Conservation (phyloP, 2,329 filamentous ascomycete species). For the Paraphoma chrysanthemicola region DNA sequence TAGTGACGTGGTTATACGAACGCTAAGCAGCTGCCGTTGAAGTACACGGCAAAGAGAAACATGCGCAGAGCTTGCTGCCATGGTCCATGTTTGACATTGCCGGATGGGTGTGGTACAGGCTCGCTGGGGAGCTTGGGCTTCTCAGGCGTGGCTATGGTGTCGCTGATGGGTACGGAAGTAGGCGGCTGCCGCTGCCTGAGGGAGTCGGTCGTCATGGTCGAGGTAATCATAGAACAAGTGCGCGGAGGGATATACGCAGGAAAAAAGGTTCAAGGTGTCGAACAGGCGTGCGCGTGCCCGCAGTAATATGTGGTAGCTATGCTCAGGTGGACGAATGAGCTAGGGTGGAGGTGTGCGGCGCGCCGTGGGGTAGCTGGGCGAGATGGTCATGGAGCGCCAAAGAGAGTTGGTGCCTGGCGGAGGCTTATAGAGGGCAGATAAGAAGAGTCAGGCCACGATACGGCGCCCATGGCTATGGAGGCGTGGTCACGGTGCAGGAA, state of each 20-base stretch:
- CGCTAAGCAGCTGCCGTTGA: constrained; percentile 52
- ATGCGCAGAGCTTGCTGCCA: constrained; percentile 53
- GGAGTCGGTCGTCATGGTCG: constrained; percentile 36
- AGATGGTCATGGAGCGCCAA: constrained; percentile 7
- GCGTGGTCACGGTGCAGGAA: constrained; percentile 11
- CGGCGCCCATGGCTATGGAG: constrained; percentile 6
- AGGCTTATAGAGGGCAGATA: background rate
- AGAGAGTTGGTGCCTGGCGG: background rate
- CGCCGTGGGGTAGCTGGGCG: constrained; percentile 10
- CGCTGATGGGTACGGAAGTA: constrained; percentile 26
- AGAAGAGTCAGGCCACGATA: constrained; percentile 11
- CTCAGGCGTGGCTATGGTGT: constrained; percentile 17
- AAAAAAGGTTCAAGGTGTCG: constrained; percentile 7
- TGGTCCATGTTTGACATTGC: constrained; percentile 51
- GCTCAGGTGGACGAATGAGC: constrained; percentile 20
- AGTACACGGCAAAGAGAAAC: constrained; percentile 54
- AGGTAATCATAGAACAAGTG: constrained; percentile 8
- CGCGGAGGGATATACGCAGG: constrained; percentile 2
- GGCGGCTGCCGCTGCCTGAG: constrained; percentile 42
- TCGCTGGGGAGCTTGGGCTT: constrained; percentile 15
- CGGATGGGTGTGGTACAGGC: constrained; percentile 40
- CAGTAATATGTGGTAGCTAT: constrained; percentile 3
- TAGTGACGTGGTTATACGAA: constrained; percentile 29
- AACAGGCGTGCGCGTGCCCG: constrained; percentile 15
- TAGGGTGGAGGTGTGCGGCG: constrained; percentile 11